Base-by-base conservation (phyloP, 2,329 filamentous ascomycete genomes). In the Peltaster fructicola region DNA sequence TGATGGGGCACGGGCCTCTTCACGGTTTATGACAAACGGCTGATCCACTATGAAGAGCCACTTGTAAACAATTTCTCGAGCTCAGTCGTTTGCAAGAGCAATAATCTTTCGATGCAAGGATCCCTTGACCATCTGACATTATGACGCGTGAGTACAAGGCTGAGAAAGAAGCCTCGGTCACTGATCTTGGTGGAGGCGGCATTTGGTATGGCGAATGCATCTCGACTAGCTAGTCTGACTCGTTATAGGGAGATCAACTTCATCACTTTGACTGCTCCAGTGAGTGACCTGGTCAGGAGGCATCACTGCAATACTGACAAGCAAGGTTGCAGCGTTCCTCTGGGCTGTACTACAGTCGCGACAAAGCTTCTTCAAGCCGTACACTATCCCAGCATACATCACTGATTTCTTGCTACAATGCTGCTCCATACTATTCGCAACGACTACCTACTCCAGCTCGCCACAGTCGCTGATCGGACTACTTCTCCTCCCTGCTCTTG, bases 91-190 rank as follows among this genome's bases (percentile, higher is more conserved):
- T n/a, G n/a, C n/a, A n/a, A n/a, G n/a, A n/a, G n/a, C n/a, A n/a
- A n/a, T 7, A n/a, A 18, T 18, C 7, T 18, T 18, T 18, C 7
- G 13, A 8, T 22, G 8, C 7, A 8, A 30, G 10, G 9, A 30
- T 30, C 23, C 20, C 23, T 5, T n/a, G n/a, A 23, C 17, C 30
- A 22, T 13, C n/a, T n/a, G n/a, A n/a, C n/a, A n/a, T n/a, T n/a
- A 45, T 47, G 44, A 43, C 39, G 22, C 38, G 40, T 17, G 73
- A 64, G 53, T 92, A 93, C 61, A 98, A 93, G 56, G 68, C 76
- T 43, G 64, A 76, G 39, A 98, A 98, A 58, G 84, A 91, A 60
- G 81, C 81, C 46, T 92, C 92, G 50, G 88, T 98, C 44, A 92
- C 85, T 27, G 79, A 82, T 49, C 68, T 92, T 15, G 73, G 75